A percentile compares a stretch with the other conserved stretches of the same genome.
phyloP scores from a whole-genome alignment of 2,329 filamentous ascomycete species.

The Fusarium sp. region DNA sequence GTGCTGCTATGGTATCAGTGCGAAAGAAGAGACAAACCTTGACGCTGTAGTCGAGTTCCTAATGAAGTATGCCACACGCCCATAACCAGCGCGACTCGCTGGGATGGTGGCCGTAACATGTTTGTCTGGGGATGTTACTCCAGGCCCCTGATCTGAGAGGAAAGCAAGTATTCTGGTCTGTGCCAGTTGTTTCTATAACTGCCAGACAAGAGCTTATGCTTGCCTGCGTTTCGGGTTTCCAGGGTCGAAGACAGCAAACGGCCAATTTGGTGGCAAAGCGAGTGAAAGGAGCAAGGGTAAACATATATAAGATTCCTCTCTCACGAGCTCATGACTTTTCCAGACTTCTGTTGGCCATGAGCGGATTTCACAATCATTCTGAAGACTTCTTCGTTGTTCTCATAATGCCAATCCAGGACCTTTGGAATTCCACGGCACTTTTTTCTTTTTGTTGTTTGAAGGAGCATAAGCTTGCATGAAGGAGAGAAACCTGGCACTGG shows the following conservation, averaged over 20 bases:
- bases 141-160: conserved; percentile 9
- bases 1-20: conserved; percentile 98
- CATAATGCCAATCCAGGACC: conserved; percentile 23
- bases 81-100: conserved; percentile 34
- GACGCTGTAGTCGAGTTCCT: conserved; percentile 97
- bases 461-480: conserved; percentile 42
- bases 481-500: conserved; percentile 46
- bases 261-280: conserved; percentile 31
- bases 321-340: conserved; percentile 53
- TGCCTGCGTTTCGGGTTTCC: conserved; percentile 7
- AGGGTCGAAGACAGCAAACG: conserved; percentile 26
- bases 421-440: conserved; percentile 7
- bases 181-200: conserved; percentile 8
- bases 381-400: conserved; percentile 45
- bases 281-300: conserved; percentile 42
- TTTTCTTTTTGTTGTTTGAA: conserved; percentile 39
- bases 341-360: conserved; percentile 42
- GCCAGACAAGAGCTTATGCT: conserved; percentile 5
- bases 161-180: conserved; percentile 7
- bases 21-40: conserved; percentile 98
- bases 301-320: conserved; percentile 52
- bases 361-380: conserved; percentile 34
- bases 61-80: conserved; percentile 87
- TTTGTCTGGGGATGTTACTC: conserved; percentile 16
- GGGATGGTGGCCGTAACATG: conserved; percentile 27